These are phyloP conservation scores for Arabidopsis thaliana DNA, from an alignment of 345 rosid species.

Conservation along the genomic window DNA sequence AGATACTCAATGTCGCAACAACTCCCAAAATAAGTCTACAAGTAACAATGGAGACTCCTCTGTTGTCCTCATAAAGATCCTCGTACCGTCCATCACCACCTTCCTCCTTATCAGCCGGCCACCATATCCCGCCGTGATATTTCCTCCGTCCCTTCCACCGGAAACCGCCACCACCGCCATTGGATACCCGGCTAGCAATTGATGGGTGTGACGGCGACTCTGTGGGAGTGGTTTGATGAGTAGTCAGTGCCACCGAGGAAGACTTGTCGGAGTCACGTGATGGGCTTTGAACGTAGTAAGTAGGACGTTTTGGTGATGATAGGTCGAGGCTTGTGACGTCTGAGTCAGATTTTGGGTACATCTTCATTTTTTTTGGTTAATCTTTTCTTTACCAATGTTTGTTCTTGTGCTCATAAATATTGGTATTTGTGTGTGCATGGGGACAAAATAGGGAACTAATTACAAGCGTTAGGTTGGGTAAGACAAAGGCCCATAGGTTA, in stretches of 20 bases:
- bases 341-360: slow-evolving; percentile 70
- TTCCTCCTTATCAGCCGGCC: slow-evolving; percentile 55
- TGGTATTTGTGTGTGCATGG: slow-evolving; percentile 29
- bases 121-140: slow-evolving; percentile 57
- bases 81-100: slow-evolving; percentile 42
- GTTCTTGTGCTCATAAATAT: slow-evolving; percentile 39
- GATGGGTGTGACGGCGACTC: slow-evolving; percentile 89
- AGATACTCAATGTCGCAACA: slow-evolving; percentile 51
- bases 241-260: slow-evolving; percentile 59
- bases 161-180: slow-evolving; percentile 48
- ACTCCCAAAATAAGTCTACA: slow-evolving; percentile 65
- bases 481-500: slow-evolving; percentile 23
- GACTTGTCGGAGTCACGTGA: slow-evolving; percentile 89
- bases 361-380: slow-evolving; percentile 29
- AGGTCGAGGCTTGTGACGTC: slow-evolving; percentile 72
- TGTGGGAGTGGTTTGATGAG: slow-evolving; percentile 57
- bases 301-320: slow-evolving; percentile 74
- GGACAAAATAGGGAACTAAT: slow-evolving; percentile 33
- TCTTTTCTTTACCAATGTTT: slow-evolving; percentile 2
- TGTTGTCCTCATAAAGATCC: slow-evolving; percentile 35
- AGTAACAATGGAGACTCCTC: slow-evolving; percentile 49
- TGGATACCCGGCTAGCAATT: slow-evolving; percentile 68
- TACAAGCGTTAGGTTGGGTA: slow-evolving; percentile 27
- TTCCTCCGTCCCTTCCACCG: slow-evolving; percentile 56
- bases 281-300: slow-evolving; percentile 80